These are phyloP conservation scores for Trichophyton equinum DNA, from an alignment of 2,329 filamentous ascomycete genomes.

Conservation along the genomic window DNA sequence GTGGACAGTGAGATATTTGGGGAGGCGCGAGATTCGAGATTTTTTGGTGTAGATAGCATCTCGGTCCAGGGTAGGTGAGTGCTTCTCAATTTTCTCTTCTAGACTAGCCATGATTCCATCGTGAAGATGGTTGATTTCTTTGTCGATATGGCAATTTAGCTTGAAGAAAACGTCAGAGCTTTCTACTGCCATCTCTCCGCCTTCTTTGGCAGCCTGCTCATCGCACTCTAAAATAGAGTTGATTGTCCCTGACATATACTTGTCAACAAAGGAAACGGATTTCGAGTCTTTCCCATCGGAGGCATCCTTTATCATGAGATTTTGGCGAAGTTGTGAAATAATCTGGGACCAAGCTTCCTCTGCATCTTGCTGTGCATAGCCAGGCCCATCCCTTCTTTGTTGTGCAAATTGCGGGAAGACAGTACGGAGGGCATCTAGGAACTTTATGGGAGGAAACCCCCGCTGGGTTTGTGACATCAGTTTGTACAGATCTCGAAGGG, in stretches of 20 bases:
- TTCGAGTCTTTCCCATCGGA: conserved; percentile 26
- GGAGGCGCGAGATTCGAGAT: conserved; percentile 77
- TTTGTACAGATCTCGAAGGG: conserved; percentile 72
- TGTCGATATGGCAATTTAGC: conserved; percentile 89
- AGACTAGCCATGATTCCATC: conserved; percentile 77
- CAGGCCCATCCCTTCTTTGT: conserved; percentile 64
- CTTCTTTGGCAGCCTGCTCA: conserved; percentile 62
- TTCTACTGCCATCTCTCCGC: conserved; percentile 56
- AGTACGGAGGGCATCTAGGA: conserved; percentile 65
- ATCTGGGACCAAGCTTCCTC: conserved; percentile 98
- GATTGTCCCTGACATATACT: conserved; percentile 77
- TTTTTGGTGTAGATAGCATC: conserved; percentile 80
- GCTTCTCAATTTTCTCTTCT: conserved; percentile 83
- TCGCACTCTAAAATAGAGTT: conserved; percentile 70
- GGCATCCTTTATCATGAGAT: conserved; percentile 53
- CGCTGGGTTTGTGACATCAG: conserved; percentile 82
- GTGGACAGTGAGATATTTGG: conserved; percentile 92
- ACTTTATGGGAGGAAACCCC: conserved; percentile 70
- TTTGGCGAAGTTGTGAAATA: conserved; percentile 66
- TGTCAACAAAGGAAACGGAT: conserved; percentile 67
- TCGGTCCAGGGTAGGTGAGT: conserved; percentile 61
- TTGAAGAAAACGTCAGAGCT: conserved; percentile 72
- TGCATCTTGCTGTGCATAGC: conserved; percentile 94
- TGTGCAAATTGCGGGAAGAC: conserved; percentile 90
- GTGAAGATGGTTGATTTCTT: conserved; percentile 72